These are phyloP conservation scores for Pyrenula massariospora DNA, from an alignment of 495 filamentous ascomycete species.

Conservation along the genomic window DNA sequence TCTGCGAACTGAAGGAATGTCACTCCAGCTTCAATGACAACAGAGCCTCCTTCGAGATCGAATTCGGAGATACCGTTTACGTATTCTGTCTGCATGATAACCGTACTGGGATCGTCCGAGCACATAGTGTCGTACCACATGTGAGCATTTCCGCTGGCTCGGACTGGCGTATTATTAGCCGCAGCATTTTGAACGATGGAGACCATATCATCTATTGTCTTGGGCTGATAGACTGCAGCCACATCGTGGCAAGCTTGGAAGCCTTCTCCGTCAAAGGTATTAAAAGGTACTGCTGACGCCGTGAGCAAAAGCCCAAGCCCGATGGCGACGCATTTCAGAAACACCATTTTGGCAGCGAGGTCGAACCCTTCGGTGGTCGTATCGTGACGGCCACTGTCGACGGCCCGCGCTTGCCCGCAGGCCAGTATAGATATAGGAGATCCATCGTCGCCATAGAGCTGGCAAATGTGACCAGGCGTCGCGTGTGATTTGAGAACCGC, in stretches of 20 bases:
- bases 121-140: constrained; percentile 43
- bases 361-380: background rate
- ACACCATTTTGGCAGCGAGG: background rate
- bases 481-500: background rate
- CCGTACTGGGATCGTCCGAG: constrained; percentile 22
- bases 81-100: constrained; percentile 32
- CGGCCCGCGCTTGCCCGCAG: background rate
- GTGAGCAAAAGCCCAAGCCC: background rate
- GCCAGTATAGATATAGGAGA: background rate
- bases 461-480: background rate
- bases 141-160: constrained; percentile 34
- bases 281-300: constrained; percentile 20
- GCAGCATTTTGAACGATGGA: constrained; percentile 24
- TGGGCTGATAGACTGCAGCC: constrained; percentile 25
- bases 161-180: constrained; percentile 18
- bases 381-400: too few species aligned
- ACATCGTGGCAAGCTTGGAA: constrained; percentile 33
- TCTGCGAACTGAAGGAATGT: constrained; percentile 39
- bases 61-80: constrained; percentile 29
- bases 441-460: background rate
- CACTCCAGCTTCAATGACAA: constrained; percentile 34
- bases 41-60: constrained; percentile 23
- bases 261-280: constrained; percentile 37
- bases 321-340: background rate
- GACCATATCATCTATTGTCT: constrained; percentile 29